Evolutionary conservation across 1,284 basidiomycete species (phyloP).

Genomic region (Stygiomarasmius scandens): DNA sequence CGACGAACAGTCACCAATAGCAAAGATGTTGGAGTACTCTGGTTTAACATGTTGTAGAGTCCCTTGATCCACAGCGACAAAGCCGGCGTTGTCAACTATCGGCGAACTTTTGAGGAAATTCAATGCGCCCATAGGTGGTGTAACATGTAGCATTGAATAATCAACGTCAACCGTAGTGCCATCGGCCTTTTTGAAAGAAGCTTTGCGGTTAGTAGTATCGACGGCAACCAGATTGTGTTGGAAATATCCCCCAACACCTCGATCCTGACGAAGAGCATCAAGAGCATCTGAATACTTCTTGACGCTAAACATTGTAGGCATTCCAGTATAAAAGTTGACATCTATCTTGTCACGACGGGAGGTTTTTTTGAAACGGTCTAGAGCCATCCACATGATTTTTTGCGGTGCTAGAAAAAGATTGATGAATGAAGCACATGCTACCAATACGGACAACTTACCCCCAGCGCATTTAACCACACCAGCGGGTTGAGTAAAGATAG

Average conservation of each 20-base stretch:
- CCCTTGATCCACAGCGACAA: constrained; percentile 83
- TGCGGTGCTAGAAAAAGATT: constrained; percentile 66
- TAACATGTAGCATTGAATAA: constrained; percentile 87
- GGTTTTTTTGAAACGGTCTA: constrained; percentile 72
- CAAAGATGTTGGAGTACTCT: constrained; percentile 83
- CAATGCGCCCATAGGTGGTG: constrained; percentile 90
- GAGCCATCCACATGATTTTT: constrained; percentile 96
- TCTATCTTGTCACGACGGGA: constrained; percentile 62
- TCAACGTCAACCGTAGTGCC: constrained; percentile 68
- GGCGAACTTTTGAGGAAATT: constrained; percentile 82
- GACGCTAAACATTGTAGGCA: constrained; percentile 91
- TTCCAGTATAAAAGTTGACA: constrained; percentile 89
- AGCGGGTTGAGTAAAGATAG: constrained; percentile 96
- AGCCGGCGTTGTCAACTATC: constrained; percentile 81
- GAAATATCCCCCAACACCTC: constrained; percentile 82
- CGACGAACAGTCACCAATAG: constrained; percentile 88
- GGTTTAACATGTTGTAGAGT: constrained; percentile 86
- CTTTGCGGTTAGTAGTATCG: constrained; percentile 69
- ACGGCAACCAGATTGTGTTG: constrained; percentile 84
- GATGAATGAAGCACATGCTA: not conserved
- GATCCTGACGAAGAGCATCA: constrained; percentile 75
- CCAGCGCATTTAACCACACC: constrained; percentile 96
- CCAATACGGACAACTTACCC: constrained; percentile 45
- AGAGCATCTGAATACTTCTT: constrained; percentile 92
- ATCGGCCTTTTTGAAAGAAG: constrained; percentile 82